A percentile compares a stretch with the other conserved stretches of the same genome.
Conservation (phyloP, 2,329 filamentous ascomycete species). For the Corinectria fuckeliana region DNA sequence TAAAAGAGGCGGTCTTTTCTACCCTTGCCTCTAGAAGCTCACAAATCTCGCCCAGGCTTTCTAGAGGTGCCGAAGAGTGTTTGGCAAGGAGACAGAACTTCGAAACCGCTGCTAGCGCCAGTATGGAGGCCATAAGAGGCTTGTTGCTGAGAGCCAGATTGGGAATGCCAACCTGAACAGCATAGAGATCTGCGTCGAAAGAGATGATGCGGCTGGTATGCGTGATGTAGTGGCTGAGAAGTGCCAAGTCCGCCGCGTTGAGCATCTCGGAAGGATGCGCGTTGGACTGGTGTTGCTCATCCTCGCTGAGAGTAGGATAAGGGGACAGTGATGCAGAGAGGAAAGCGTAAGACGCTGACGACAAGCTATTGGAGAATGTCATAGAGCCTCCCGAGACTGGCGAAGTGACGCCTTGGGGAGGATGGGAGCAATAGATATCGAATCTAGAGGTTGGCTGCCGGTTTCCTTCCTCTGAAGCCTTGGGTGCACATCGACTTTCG, state of each 20-base stretch:
- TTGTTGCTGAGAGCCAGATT: constrained; percentile 48
- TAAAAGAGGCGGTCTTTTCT: neutral
- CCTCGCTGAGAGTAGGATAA: neutral
- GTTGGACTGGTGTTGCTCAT: neutral
- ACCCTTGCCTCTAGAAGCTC: constrained; percentile 1
- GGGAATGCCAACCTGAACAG: constrained; percentile 50
- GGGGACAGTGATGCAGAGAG: neutral
- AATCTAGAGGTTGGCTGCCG: neutral
- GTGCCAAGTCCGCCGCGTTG: constrained; percentile 42
- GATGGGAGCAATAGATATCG: neutral
- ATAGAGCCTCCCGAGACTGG: neutral
- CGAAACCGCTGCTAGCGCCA: constrained; percentile 50
- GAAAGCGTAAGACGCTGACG: neutral
- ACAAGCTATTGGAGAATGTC: neutral
- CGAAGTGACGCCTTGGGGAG: neutral
- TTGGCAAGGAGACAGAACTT: constrained; percentile 45
- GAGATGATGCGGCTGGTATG: constrained; percentile 48
- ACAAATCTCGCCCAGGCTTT: constrained; percentile 8
- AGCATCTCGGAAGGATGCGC: constrained; percentile 16
- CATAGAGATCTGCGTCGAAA: constrained; percentile 46
- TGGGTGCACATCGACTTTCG: neutral
- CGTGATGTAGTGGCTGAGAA: constrained; percentile 50
- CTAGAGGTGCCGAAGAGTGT: neutral
- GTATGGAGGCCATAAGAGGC: constrained; percentile 49
- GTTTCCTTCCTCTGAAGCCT: neutral